Base-by-base conservation (phyloP, 768 basidiomycete genomes). In the Kwoniella europaea region DNA sequence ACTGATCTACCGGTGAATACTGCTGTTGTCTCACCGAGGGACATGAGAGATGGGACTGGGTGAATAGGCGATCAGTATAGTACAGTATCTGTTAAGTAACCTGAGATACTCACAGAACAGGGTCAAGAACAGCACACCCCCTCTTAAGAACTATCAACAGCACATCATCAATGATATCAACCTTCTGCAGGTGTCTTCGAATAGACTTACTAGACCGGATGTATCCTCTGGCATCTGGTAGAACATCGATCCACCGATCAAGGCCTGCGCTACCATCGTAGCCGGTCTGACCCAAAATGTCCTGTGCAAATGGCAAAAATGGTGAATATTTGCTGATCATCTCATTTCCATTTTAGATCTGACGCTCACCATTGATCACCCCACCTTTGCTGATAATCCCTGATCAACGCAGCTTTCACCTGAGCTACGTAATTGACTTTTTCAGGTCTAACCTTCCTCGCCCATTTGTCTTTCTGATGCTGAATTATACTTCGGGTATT, bases 121-220 rank as follows among this genome's bases (percentile, higher is more conserved):
- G 44, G 79, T 90, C 87, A 92, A 91, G 87, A 91, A 92, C n/a
- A 93, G 85, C 24, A 90, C 86, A 83, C 91, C 89, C 54, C 91
- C 91, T 20, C 92, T 88, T n/a, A 90, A 89, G 85, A 91, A 92
- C 79, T 50, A 18, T 50, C 12, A 18, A 50, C 46, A 18, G 10
- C 18, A 50, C 46, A 50, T 50, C 13, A 10, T 50, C 2, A 15
- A 18, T 50, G 46, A 50, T 50, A 15, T 50, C 18, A 18, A 50
- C 18, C 35, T 50, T 13, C 46, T 50, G 12, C 13, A 16, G 10
- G 6, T 1, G 10, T 16, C 46, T 15, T 13, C 13, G 18, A 50
- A 50, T 50, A 50, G 46, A 50, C 46, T 50, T 18, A 50, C 46
- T 18, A 88, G 90, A 12, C 88, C 88, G 12, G 85, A 81, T 0